Percentiles rank a stretch among this genome's conserved stretches.
Evolutionary conservation across 106 monocot genomes (phyloP).

Genomic region (Apostasia shenzhenica): DNA sequence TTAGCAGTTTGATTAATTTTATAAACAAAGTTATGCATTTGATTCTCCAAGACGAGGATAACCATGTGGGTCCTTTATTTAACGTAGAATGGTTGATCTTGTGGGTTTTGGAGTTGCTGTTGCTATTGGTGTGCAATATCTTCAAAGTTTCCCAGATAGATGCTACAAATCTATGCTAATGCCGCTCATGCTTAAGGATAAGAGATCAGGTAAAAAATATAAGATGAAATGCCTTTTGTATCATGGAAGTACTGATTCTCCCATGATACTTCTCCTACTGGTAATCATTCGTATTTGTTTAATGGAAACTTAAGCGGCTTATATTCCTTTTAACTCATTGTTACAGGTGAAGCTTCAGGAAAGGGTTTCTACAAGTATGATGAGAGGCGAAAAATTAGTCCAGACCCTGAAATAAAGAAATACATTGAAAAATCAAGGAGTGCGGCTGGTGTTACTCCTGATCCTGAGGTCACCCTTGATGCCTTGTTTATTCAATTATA

Average conservation of each 20-base stretch:
- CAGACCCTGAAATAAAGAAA: slow-evolving; percentile 73
- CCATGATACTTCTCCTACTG: too few species aligned
- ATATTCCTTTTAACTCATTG: not conserved
- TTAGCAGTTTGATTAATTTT: not conserved
- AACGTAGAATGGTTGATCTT: slow-evolving; percentile 29
- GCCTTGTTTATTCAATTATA: not conserved
- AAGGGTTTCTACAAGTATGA: slow-evolving; percentile 91
- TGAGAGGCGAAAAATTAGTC: slow-evolving; percentile 47
- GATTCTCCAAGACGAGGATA: not conserved
- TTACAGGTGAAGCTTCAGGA: slow-evolving; percentile 61
- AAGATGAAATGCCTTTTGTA: too few species aligned
- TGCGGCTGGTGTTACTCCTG: slow-evolving; percentile 47
- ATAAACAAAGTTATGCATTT: not conserved
- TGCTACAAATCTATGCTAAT: slow-evolving; percentile 69
- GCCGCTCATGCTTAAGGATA: slow-evolving; percentile 71
- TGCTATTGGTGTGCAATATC: slow-evolving; percentile 54
- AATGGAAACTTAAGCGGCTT: not conserved
- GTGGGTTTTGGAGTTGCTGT: slow-evolving; percentile 46
- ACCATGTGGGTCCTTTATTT: not conserved
- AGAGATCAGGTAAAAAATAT: slow-evolving; percentile 47
- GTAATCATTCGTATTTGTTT: not conserved
- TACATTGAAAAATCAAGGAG: slow-evolving; percentile 74
- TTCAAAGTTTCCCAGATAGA: slow-evolving; percentile 74
- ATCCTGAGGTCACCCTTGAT: slow-evolving; percentile 44
- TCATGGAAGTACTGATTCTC: too few species aligned